Evolutionary conservation across 1,284 basidiomycete genomes (phyloP).

Genomic region (Hymenochaete sp.): DNA sequence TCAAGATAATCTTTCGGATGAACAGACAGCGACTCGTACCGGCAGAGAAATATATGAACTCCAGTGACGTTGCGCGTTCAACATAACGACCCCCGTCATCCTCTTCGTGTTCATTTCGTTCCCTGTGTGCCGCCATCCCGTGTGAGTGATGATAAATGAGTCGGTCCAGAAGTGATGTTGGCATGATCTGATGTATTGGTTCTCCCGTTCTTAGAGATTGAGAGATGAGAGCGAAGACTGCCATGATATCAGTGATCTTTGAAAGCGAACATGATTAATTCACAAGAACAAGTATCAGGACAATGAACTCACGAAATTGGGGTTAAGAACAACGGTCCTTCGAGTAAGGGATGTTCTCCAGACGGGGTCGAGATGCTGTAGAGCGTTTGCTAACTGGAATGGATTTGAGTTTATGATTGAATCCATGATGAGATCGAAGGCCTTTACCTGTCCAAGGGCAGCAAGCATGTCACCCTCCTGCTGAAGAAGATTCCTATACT

Average conservation of each 20-base stretch:
- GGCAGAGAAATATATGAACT: constrained; percentile 40
- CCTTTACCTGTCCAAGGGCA: constrained; percentile 33
- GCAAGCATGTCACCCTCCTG: constrained; percentile 37
- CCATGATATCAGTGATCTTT: constrained; percentile 39
- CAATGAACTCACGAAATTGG: constrained; percentile 34
- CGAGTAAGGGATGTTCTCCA: constrained; percentile 33
- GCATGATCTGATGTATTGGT: constrained; percentile 38
- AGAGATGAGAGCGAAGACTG: constrained; percentile 36
- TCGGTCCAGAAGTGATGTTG: constrained; percentile 35
- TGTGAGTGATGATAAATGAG: constrained; percentile 34
- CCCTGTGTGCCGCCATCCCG: constrained; percentile 13
- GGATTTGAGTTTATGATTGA: constrained; percentile 5
- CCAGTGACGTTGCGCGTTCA: constrained; percentile 29
- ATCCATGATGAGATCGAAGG: not conserved
- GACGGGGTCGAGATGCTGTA: constrained; percentile 32
- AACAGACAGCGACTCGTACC: too few relatives aligned
- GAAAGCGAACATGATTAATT: not conserved
- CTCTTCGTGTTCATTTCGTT: constrained; percentile 13
- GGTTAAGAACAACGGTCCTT: constrained; percentile 39
- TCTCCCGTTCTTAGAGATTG: constrained; percentile 40
- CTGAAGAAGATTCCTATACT: constrained; percentile 36
- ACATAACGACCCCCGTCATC: constrained; percentile 21
- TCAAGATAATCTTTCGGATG: too few relatives aligned
- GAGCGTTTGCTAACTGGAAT: constrained; percentile 33
- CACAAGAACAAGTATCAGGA: not conserved